Conservation (phyloP, 805 yeast species). For the Cyberlindnera veronae region DNA sequence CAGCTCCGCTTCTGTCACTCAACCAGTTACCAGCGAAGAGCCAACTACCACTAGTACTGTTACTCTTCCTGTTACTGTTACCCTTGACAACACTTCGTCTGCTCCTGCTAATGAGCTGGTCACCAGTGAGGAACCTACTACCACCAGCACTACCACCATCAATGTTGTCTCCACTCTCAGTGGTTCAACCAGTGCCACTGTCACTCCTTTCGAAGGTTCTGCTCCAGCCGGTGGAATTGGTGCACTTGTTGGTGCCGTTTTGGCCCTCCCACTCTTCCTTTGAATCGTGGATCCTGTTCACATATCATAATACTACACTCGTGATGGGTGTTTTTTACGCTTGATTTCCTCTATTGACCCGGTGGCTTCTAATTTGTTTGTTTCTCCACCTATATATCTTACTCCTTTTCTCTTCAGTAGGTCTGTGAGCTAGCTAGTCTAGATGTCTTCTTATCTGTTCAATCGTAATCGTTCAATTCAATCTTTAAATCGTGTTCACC, state of each 20-base stretch:
- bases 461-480: too few species aligned
- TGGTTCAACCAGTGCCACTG: slow-evolving; percentile 2
- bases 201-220: slow-evolving; percentile 11
- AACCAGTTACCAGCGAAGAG: too few species aligned
- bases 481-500: too few species aligned
- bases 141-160: neutral
- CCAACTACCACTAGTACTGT: neutral
- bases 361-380: too few species aligned
- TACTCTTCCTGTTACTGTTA: neutral
- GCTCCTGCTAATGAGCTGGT: neutral
- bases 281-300: too few species aligned
- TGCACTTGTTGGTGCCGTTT: slow-evolving; percentile 8
- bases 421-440: too few species aligned
- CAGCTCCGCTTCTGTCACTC: neutral
- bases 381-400: too few species aligned
- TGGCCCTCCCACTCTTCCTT: slow-evolving; percentile 11
- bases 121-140: neutral
- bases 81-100: neutral
- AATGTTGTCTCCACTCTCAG: neutral
- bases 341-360: too few species aligned
- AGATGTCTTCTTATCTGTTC: too few species aligned
- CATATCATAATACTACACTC: too few species aligned
- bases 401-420: too few species aligned
- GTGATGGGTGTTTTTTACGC: too few species aligned
- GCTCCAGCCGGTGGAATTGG: slow-evolving; percentile 9